phyloP scores from a whole-genome alignment of 768 basidiomycete genomes.

The Suillus subluteus region DNA sequence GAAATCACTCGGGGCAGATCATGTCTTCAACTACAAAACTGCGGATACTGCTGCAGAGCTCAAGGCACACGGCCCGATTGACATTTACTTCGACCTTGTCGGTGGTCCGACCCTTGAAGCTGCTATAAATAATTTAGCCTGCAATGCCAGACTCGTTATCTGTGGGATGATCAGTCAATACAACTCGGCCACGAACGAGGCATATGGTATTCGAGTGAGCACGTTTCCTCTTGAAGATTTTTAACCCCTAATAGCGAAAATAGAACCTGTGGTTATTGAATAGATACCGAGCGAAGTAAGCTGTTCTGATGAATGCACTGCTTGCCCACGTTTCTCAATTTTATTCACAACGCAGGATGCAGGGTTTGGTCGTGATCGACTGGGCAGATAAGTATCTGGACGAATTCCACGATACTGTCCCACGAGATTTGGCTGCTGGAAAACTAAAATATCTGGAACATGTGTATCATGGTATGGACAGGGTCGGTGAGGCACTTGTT shows the following conservation, averaged over 20 bases:
- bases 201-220: slow-evolving; percentile 21
- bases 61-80: slow-evolving; percentile 56
- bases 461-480: slow-evolving; percentile 47
- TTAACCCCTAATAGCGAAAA: neutral
- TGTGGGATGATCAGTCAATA: slow-evolving; percentile 13
- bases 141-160: slow-evolving; percentile 52
- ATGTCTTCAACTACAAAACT: slow-evolving; percentile 78
- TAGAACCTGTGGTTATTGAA: slow-evolving; percentile 10
- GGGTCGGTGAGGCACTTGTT: slow-evolving; percentile 41
- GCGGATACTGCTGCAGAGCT: slow-evolving; percentile 54
- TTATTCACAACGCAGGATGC: neutral
- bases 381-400: slow-evolving; percentile 37
- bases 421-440: slow-evolving; percentile 45
- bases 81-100: slow-evolving; percentile 58
- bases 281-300: slow-evolving; percentile 1
- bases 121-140: slow-evolving; percentile 50
- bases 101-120: slow-evolving; percentile 63
- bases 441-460: slow-evolving; percentile 54
- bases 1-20: slow-evolving; percentile 64
- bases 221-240: neutral
- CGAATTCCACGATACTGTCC: slow-evolving; percentile 47
- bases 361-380: slow-evolving; percentile 11
- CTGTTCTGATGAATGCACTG: neutral
- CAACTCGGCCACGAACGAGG: slow-evolving; percentile 35
- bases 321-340: neutral